Evolutionary conservation across 2,329 filamentous ascomycete genomes (phyloP).

Genomic region (Gnomoniopsis smithogilvyi): DNA sequence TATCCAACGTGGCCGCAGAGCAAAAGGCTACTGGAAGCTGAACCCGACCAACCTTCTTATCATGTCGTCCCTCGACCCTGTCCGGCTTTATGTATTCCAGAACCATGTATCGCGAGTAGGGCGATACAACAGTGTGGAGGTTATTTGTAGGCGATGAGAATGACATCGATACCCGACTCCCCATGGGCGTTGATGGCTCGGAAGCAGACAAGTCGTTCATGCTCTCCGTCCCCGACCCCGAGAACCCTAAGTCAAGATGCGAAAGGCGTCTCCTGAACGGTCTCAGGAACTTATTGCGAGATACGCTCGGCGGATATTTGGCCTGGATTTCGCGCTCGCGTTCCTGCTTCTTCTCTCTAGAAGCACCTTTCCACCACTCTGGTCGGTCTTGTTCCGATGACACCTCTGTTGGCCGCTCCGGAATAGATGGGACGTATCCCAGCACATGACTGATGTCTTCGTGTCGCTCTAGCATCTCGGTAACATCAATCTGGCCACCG

Average conservation of each 20-base stretch:
- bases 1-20: constrained; percentile 3
- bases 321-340: neutral
- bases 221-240: neutral
- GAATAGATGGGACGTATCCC: neutral
- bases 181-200: constrained; percentile 7
- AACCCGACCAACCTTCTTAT: constrained; percentile 1
- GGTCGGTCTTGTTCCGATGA: neutral
- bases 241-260: neutral
- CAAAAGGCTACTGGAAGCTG: constrained; percentile 7
- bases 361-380: neutral
- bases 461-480: constrained; percentile 3
- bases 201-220: neutral
- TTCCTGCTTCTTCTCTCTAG: neutral
- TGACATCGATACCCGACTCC: neutral
- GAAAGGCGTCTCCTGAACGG: constrained; percentile 4
- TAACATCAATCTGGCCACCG: constrained; percentile 12
- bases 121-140: constrained; percentile 3
- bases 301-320: constrained; percentile 11
- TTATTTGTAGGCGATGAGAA: neutral
- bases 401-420: neutral
- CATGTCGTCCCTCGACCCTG: neutral
- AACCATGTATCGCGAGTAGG: constrained; percentile 11
- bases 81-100: neutral
- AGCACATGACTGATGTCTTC: constrained; percentile 3
- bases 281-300: constrained; percentile 10